Conservation (phyloP, 306 rosid species). For the Gynostemma pentaphyllum region DNA sequence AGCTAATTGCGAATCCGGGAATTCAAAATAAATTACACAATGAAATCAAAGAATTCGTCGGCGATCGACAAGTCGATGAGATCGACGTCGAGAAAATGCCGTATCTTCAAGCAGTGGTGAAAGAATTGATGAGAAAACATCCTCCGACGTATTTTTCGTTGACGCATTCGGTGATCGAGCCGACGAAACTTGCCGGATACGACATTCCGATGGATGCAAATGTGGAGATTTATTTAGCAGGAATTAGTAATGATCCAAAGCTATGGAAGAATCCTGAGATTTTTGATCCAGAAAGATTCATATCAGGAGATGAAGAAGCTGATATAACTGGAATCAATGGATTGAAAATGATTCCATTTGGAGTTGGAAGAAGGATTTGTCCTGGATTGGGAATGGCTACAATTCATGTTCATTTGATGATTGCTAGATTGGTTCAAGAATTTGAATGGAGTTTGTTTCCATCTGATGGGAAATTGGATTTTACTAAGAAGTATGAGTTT, state of each 20-base stretch:
- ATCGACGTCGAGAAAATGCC: constrained; percentile 42
- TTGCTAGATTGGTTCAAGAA: constrained; percentile 14
- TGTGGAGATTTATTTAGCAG: constrained; percentile 42
- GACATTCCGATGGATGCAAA: constrained; percentile 58
- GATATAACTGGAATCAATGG: constrained; percentile 6
- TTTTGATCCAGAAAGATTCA: constrained; percentile 65
- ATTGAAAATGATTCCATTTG: constrained; percentile 14
- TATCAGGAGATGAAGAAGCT: neutral
- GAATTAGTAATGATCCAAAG: constrained; percentile 37
- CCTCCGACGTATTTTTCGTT: constrained; percentile 79
- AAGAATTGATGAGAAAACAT: constrained; percentile 67
- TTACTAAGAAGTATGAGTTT: constrained; percentile 8
- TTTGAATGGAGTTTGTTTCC: constrained; percentile 32
- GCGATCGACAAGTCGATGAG: constrained; percentile 5
- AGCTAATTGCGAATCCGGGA: constrained; percentile 6
- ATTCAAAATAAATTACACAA: constrained; percentile 2
- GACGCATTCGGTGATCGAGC: constrained; percentile 66
- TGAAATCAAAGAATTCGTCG: constrained; percentile 6
- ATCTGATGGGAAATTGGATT: neutral
- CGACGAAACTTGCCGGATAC: constrained; percentile 58
- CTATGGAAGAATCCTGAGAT: constrained; percentile 55
- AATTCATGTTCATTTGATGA: constrained; percentile 8
- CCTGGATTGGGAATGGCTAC: constrained; percentile 15
- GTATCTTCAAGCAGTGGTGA: constrained; percentile 63
- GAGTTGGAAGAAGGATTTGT: constrained; percentile 16